A percentile compares a stretch with the other conserved stretches of the same genome.
Conservation (phyloP, 768 basidiomycete genomes). For the Goffeauzyma gilvescens region DNA sequence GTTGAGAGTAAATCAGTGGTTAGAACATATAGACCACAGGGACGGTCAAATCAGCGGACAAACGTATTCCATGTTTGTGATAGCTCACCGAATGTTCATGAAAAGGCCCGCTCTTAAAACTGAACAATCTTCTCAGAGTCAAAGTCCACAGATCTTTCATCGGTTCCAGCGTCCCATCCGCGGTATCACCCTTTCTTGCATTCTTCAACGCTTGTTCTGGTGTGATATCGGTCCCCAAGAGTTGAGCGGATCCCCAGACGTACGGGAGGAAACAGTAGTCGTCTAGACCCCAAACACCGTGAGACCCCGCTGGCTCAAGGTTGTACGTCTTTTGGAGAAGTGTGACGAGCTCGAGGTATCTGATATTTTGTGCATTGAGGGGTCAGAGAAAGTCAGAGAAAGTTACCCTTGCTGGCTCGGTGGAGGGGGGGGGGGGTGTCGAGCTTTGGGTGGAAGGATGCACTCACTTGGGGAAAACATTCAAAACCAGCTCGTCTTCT, state of each 20-base stretch:
- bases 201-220: constrained; percentile 14
- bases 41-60: too few relatives aligned
- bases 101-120: constrained; percentile 72
- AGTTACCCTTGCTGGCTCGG: constrained; percentile 13
- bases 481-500: constrained; percentile 26
- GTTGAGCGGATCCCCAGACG: constrained; percentile 33
- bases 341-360: constrained; percentile 65
- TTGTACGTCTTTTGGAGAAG: constrained; percentile 81
- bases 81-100: constrained; percentile 53
- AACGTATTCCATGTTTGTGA: too few relatives aligned
- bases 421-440: constrained; percentile 38
- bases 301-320: constrained; percentile 97
- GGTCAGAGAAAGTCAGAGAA: constrained; percentile 35
- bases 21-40: too few relatives aligned
- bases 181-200: background rate
- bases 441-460: background rate
- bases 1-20: too few relatives aligned
- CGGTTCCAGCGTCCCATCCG: background rate
- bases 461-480: constrained; percentile 27
- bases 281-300: constrained; percentile 93
- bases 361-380: constrained; percentile 43
- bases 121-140: constrained; percentile 43
- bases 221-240: constrained; percentile 31
- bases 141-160: constrained; percentile 46
- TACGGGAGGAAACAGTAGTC: constrained; percentile 94